Percentiles rank a stretch among this genome's conserved stretches.
phyloP scores from a whole-genome alignment of 495 filamentous ascomycete genomes.

The Neurospora sp. region DNA sequence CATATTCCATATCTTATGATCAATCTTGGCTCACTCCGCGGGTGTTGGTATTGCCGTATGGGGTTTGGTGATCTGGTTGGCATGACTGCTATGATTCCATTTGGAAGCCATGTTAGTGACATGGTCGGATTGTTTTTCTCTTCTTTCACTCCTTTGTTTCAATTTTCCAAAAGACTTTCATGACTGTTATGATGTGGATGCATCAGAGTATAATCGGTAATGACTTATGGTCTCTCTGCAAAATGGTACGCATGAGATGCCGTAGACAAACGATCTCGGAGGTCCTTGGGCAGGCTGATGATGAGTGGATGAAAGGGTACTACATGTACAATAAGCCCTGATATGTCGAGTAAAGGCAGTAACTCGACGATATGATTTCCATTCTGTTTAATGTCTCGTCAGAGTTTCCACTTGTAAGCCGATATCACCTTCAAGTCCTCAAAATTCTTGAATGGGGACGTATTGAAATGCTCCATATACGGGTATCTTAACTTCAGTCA shows the following conservation, averaged over 20 bases:
- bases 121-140: neutral
- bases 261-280: neutral
- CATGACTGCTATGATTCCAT: neutral
- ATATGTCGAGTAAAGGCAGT: neutral
- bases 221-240: neutral
- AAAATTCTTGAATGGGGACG: neutral
- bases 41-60: neutral
- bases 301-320: neutral
- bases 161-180: neutral
- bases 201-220: neutral
- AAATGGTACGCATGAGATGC: neutral
- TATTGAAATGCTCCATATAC: neutral
- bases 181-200: neutral
- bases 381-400: neutral
- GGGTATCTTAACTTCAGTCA: neutral
- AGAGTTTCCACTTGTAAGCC: neutral
- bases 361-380: neutral
- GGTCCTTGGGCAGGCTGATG: neutral
- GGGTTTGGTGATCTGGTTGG: neutral
- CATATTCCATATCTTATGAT: neutral
- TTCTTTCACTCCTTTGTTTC: neutral
- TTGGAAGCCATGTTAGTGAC: neutral
- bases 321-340: neutral
- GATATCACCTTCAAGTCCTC: neutral
- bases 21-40: neutral